Conservation (phyloP, 2,329 filamentous ascomycete genomes). For the Cladorrhinum sp. region DNA sequence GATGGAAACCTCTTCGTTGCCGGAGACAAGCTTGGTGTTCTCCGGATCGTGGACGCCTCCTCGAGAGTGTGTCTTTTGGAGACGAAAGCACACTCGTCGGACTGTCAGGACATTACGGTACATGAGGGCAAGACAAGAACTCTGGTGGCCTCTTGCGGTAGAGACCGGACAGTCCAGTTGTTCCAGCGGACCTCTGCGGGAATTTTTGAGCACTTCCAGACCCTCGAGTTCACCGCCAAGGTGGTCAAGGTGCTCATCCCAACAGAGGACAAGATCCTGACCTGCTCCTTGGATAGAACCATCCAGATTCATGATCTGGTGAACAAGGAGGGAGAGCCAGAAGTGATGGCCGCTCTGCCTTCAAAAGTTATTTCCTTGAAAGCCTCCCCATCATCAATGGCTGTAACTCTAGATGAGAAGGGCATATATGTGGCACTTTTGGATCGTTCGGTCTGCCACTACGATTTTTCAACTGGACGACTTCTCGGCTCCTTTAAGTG, state of each 20-base stretch:
- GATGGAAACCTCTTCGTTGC: constrained; percentile 68
- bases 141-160: constrained; percentile 76
- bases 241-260: constrained; percentile 75
- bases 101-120: constrained; percentile 78
- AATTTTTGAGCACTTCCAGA: constrained; percentile 77
- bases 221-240: constrained; percentile 85
- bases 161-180: constrained; percentile 92
- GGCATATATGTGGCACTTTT: constrained; percentile 58
- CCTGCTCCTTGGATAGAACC: constrained; percentile 84
- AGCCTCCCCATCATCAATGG: constrained; percentile 82
- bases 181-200: constrained; percentile 61
- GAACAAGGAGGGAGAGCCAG: constrained; percentile 61
- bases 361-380: constrained; percentile 77
- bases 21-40: constrained; percentile 81
- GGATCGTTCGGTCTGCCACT: constrained; percentile 60
- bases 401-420: constrained; percentile 60
- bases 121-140: constrained; percentile 59
- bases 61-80: constrained; percentile 63
- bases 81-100: constrained; percentile 80
- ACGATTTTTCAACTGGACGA: constrained; percentile 65
- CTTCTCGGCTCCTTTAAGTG: constrained; percentile 75
- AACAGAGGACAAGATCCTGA: constrained; percentile 71
- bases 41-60: constrained; percentile 65
- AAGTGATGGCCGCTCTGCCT: constrained; percentile 72
- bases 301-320: constrained; percentile 79